Evolutionary conservation across 1,284 basidiomycete species (phyloP), one percentile per base, ranked within the genome.

Genomic region (Pseudozyma sp.): DNA sequence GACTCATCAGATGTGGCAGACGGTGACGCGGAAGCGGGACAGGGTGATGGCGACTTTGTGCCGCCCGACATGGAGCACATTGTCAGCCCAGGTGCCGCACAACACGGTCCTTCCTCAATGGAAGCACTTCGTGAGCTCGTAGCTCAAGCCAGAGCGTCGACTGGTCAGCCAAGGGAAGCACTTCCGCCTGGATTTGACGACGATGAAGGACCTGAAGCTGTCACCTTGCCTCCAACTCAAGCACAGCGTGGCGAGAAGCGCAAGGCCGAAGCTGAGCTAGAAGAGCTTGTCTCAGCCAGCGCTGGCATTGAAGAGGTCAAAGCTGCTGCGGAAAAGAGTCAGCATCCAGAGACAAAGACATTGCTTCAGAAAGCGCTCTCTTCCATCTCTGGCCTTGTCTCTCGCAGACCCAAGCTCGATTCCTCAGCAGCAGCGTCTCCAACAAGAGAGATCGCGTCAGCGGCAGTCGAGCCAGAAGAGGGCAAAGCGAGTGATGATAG

Each of bases 41-140:
- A 67, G 16, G 43, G 65, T 9, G 67, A 74, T n/a, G 14, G 51
- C 2, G 59, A 53, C 38, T 75, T 71, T 53, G 65, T 76, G 6
- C 57, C 64, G 8, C 55, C 69, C 2, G 73, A 76, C 21, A 50
- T 76, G 56, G 73, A 76, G 34, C 61, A 76, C 45, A 76, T 76
- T 12, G 64, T 76, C 19, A 57, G 45, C 48, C 65, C 73, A 8
- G 73, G 73, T 44, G 73, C 65, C 1, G 45, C 69, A 18, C 64
- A 76, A 47, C 58, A 68, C 25, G 52, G 57, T 12, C 50, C 68
- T 9, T 53, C 59, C 2, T 71, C 73, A 10, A 71, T 69, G 65
- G 50, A 71, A 10, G 62, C 64, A 31, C 50, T 76, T 1, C 68
- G 73, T n/a, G 73, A 76, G 9, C 69, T 71, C 0, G 73, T 76